Evolutionary conservation across 768 basidiomycete species (phyloP).

Genomic region (Dioszegia crocea): DNA sequence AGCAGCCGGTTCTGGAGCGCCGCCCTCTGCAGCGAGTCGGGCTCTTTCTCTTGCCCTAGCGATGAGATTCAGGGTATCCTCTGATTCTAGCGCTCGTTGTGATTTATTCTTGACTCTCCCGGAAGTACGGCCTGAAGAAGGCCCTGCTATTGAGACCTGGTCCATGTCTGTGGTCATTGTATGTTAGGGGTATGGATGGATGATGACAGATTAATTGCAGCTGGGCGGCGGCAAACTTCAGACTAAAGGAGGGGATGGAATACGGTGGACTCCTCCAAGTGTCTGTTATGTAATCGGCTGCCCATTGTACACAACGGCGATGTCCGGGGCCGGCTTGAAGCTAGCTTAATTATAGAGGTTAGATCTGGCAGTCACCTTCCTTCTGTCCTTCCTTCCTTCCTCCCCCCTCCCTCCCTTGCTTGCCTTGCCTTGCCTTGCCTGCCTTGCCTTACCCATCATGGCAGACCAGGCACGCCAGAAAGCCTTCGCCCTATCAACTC

Average conservation of each 20-base stretch:
- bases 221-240: too few relatives aligned
- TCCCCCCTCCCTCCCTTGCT: neutral
- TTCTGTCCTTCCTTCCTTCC: neutral
- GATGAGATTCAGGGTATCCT: conserved; percentile 25
- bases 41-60: conserved; percentile 5
- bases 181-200: neutral
- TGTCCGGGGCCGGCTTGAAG: too few relatives aligned
- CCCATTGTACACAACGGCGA: too few relatives aligned
- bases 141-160: neutral
- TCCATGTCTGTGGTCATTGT: neutral
- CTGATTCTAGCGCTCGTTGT: conserved; percentile 31
- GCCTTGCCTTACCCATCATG: neutral
- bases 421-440: neutral
- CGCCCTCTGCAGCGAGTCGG: neutral
- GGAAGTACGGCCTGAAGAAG: neutral
- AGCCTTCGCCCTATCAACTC: neutral
- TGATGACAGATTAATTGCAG: neutral
- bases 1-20: neutral
- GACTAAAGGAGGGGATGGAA: too few relatives aligned
- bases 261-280: too few relatives aligned
- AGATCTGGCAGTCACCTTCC: too few relatives aligned
- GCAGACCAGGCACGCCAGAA: neutral
- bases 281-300: too few relatives aligned
- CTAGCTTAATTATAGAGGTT: too few relatives aligned
- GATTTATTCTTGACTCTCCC: conserved; percentile 30